Percentiles rank a stretch among this genome's conserved stretches.
phyloP scores from a whole-genome alignment of 805 yeast genomes.

The Hanseniaspora osmophila region DNA sequence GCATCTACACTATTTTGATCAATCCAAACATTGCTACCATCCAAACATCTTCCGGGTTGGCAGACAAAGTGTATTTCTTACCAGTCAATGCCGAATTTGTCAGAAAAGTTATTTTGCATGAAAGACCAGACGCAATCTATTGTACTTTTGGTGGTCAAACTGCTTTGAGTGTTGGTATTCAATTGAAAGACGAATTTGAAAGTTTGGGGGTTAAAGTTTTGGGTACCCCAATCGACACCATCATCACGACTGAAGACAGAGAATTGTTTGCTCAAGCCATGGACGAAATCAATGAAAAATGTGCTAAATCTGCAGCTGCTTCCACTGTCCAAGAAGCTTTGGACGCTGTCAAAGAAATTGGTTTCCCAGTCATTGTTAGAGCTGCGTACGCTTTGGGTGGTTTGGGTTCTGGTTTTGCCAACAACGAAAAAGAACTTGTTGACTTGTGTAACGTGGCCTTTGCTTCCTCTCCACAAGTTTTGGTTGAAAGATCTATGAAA shows the following conservation, averaged over 20 bases:
- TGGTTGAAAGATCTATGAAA: constrained; percentile 91
- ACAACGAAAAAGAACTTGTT: constrained; percentile 64
- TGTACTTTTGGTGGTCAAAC: constrained; percentile 98
- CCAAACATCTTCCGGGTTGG: constrained; percentile 88
- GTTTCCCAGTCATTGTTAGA: constrained; percentile 93
- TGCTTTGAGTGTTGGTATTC: constrained; percentile 84
- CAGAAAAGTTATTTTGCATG: constrained; percentile 87
- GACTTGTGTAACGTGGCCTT: constrained; percentile 82
- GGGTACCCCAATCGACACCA: constrained; percentile 93
- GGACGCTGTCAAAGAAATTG: constrained; percentile 73
- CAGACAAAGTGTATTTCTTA: constrained; percentile 87
- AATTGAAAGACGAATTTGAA: constrained; percentile 86
- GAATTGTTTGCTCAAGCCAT: constrained; percentile 90
- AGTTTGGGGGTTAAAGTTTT: constrained; percentile 85
- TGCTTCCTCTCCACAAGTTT: constrained; percentile 82
- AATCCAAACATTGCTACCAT: constrained; percentile 95
- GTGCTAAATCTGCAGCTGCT: constrained; percentile 93
- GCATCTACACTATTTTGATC: constrained; percentile 71
- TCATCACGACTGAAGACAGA: constrained; percentile 95
- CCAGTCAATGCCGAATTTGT: constrained; percentile 97
- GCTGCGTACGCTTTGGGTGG: constrained; percentile 97
- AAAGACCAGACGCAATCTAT: constrained; percentile 89
- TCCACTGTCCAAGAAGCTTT: constrained; percentile 87
- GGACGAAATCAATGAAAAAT: constrained; percentile 88
- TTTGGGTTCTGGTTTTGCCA: constrained; percentile 93